These are phyloP conservation scores for Guillardia theta DNA, from an alignment of 78 protist species.

Conservation along the genomic window DNA sequence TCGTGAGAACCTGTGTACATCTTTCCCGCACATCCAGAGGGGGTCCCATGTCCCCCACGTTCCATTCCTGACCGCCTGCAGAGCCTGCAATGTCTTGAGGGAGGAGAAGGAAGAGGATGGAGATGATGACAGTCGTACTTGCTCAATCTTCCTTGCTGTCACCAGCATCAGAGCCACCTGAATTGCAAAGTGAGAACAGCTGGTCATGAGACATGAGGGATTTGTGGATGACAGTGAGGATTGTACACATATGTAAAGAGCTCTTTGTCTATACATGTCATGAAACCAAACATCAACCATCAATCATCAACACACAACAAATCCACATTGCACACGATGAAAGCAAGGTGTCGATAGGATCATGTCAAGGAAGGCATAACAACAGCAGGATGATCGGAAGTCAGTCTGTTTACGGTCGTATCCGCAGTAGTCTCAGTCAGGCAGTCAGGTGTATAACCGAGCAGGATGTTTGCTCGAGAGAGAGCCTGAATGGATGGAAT, in stretches of 20 bases:
- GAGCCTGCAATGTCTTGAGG: not conserved
- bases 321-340: too few relatives aligned
- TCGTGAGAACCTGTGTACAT: not conserved
- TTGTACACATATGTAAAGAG: too few relatives aligned
- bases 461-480: not conserved
- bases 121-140: not conserved
- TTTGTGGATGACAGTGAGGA: too few relatives aligned
- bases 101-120: not conserved
- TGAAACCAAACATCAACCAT: too few relatives aligned
- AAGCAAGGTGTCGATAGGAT: too few relatives aligned
- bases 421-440: not conserved
- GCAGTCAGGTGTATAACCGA: not conserved
- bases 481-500: too few relatives aligned
- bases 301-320: too few relatives aligned
- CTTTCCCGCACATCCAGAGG: not conserved
- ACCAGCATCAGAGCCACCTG: not conserved
- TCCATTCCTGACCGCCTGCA: not conserved
- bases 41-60: not conserved
- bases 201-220: too few relatives aligned
- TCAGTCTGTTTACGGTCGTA: too few relatives aligned
- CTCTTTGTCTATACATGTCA: too few relatives aligned
- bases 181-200: not conserved
- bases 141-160: not conserved
- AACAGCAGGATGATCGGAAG: too few relatives aligned
- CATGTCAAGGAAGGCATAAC: too few relatives aligned